A percentile compares a stretch with the other conserved stretches of the same genome.
Conservation (phyloP, 805 yeast genomes). For the Pichia kluyveri region DNA sequence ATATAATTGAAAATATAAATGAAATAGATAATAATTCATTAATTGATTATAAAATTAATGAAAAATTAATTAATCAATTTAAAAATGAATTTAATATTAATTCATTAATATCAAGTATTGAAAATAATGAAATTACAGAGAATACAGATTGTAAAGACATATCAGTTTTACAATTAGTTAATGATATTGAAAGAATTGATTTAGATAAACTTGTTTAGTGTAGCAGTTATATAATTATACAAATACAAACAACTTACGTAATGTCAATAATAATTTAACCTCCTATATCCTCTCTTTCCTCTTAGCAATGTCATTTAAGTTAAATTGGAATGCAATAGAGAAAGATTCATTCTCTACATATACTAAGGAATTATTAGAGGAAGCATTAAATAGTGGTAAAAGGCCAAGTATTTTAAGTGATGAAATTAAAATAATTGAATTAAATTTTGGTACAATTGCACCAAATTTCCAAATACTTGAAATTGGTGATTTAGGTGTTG, state of each 20-base stretch:
- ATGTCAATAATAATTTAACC: background rate
- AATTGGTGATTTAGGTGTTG: slow-evolving; percentile 71
- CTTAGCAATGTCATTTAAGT: slow-evolving; percentile 81
- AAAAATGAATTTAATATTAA: background rate
- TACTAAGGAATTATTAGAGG: slow-evolving; percentile 57
- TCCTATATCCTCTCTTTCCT: too few relatives aligned
- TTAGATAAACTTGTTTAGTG: background rate
- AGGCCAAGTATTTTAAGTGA: slow-evolving; percentile 65
- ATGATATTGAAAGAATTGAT: background rate
- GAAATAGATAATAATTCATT: background rate
- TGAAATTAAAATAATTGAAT: slow-evolving; percentile 55
- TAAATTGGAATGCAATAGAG: slow-evolving; percentile 70
- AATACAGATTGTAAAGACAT: background rate
- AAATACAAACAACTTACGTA: background rate
- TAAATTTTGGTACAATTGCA: slow-evolving; percentile 64
- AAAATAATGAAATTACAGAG: background rate
- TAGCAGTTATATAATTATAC: background rate
- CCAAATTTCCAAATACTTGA: slow-evolving; percentile 74
- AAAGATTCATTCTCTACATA: slow-evolving; percentile 52
- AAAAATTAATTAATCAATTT: background rate
- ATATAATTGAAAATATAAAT: background rate
- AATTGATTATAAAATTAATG: background rate
- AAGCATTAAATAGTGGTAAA: slow-evolving; percentile 65
- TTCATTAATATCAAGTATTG: background rate
- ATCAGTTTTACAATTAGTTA: background rate